Base-by-base conservation (phyloP, 179 eudicot genomes). In the Monotropa hypopitys region DNA sequence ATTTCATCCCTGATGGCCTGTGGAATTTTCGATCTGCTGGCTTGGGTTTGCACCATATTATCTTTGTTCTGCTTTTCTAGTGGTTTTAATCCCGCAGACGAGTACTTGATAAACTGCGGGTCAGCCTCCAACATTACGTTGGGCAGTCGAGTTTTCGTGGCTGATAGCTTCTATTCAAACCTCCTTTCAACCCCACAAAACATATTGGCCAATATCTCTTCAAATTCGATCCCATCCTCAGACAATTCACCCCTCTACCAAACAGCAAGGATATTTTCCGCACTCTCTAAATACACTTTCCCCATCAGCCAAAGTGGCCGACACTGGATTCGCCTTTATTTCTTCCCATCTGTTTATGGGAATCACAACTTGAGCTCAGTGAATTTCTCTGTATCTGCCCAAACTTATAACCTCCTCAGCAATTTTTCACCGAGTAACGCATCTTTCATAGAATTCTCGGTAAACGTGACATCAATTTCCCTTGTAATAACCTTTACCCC, bases 281-380 rank as follows among this genome's bases (percentile, higher is more conserved):
- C 1, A 32, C 26, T 23, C 76, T 82, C 47, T 80, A 78, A 26
- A 47, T 91, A 88, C 77, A 84, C 81, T 75, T 89, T 91, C 38
- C 72, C 82, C 28, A 85, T 91, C 79, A 76, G 82, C 80, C 84
- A 84, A 75, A 79, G 83, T 61, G 96, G 93, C 18, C 83, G 87
- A 51, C 96, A 91, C 84, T 91, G 96, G 93, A 72, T 91, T 75
- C 88, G 94, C 49, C 88, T 91, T 42, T 86, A 91, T 75, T 87
- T 90, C 70, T 84, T 75, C 78, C 93, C 90, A 13, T 69, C 86
- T 73, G 75, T 88, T 0, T 76, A 75, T 76, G 42, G 89, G 10
- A 83, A 69, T 53, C 88, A 88, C 47, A 77, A 87, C 86, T 79
- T 91, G 73, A 84, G 77, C 56, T 83, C 87, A 30, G 86, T 85